phyloP scores from a whole-genome alignment of 805 yeast genomes.

The Hanseniaspora singularis region DNA sequence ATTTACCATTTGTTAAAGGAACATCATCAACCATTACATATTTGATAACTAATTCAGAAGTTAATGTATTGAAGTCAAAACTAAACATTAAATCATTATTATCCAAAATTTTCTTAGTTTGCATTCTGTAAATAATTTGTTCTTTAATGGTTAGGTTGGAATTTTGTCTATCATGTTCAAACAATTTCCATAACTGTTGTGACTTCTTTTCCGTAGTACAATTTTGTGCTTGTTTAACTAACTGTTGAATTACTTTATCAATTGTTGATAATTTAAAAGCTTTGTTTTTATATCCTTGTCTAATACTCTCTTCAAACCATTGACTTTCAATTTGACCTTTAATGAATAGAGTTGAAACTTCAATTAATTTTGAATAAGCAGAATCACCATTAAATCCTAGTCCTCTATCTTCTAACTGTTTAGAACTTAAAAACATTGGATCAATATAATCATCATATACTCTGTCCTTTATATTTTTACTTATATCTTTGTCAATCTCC shows the following conservation, averaged over 20 bases:
- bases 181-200: constrained; percentile 66
- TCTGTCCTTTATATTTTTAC: constrained; percentile 56
- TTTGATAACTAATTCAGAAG: constrained; percentile 51
- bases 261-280: constrained; percentile 88
- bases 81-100: constrained; percentile 88
- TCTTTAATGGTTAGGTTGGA: constrained; percentile 62
- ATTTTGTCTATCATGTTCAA: constrained; percentile 64
- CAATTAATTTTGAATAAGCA: constrained; percentile 68
- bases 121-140: constrained; percentile 83
- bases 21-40: constrained; percentile 80
- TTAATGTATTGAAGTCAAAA: constrained; percentile 51
- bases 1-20: constrained; percentile 59
- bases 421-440: constrained; percentile 70
- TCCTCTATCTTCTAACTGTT: constrained; percentile 71
- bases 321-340: constrained; percentile 88
- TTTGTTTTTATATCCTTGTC: constrained; percentile 87
- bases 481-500: constrained; percentile 52
- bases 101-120: constrained; percentile 69
- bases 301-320: constrained; percentile 87
- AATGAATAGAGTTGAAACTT: constrained; percentile 60
- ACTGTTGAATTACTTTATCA: constrained; percentile 77
- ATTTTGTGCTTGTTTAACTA: constrained; percentile 77
- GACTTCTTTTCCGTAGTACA: constrained; percentile 69
- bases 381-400: constrained; percentile 56
- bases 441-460: constrained; percentile 66